Percentiles rank a stretch among this genome's conserved stretches.
Conservation (phyloP, 495 filamentous ascomycete species). For the Penicillium flavigenum region DNA sequence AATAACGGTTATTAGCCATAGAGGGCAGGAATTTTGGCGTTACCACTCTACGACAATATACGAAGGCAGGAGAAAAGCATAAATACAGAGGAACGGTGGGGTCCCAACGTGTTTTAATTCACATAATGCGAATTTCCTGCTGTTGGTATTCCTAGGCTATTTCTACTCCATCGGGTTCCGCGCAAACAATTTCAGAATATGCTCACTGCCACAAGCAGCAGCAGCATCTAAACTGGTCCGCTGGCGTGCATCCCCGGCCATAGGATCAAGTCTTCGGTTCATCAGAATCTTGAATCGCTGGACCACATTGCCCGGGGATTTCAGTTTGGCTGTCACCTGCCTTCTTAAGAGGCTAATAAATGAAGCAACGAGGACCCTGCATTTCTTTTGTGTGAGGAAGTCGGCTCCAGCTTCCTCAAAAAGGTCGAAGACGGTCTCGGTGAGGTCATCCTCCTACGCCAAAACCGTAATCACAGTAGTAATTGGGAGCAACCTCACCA, state of each 20-base stretch:
- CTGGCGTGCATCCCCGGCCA: constrained; percentile 30
- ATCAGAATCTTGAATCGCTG: neutral
- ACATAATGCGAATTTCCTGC: too few relatives aligned
- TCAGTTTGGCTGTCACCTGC: too few relatives aligned
- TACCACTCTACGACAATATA: too few relatives aligned
- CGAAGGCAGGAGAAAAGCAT: too few relatives aligned
- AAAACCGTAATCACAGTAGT: neutral
- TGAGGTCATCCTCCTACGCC: neutral
- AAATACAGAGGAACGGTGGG: too few relatives aligned
- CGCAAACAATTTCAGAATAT: constrained; percentile 33
- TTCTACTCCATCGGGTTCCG: neutral
- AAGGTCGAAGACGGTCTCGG: neutral
- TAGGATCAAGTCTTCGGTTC: constrained; percentile 33
- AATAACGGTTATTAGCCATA: too few relatives aligned
- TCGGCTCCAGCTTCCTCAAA: constrained; percentile 20
- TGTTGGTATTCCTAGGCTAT: too few relatives aligned
- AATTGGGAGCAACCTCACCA: neutral
- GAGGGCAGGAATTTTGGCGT: too few relatives aligned
- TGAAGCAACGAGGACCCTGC: constrained; percentile 33
- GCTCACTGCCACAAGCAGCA: constrained; percentile 33
- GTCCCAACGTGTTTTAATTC: too few relatives aligned
- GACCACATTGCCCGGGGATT: neutral
- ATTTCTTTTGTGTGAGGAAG: constrained; percentile 27
- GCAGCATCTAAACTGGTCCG: constrained; percentile 37
- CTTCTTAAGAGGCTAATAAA: constrained; percentile 27